Evolutionary conservation across 208 protist species (phyloP).

Genomic region (Polymyxa betae): DNA sequence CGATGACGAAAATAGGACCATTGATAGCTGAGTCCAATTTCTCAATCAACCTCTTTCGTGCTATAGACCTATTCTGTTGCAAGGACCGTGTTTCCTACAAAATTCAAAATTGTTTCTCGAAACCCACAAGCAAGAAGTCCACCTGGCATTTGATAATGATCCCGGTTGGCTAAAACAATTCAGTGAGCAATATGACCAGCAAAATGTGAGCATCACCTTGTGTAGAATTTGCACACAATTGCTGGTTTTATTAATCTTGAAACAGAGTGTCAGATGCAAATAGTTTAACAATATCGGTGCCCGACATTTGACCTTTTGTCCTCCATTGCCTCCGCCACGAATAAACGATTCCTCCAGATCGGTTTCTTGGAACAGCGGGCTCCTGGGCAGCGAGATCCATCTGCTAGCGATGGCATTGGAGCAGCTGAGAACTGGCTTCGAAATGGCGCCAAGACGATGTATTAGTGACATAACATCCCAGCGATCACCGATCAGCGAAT

Average conservation of each 20-base stretch:
- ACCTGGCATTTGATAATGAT: slow-evolving; percentile 30
- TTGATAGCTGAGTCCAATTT: neutral
- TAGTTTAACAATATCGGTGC: neutral
- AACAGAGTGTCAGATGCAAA: neutral
- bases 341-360: slow-evolving; percentile 31
- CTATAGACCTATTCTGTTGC: slow-evolving; percentile 20
- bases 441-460: no score
- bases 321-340: slow-evolving; percentile 7
- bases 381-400: no score
- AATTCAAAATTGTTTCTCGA: neutral
- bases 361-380: no score
- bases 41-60: neutral
- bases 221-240: slow-evolving; percentile 22
- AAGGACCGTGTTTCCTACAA: slow-evolving; percentile 7
- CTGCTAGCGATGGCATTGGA: no score
- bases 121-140: neutral
- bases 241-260: slow-evolving; percentile 45
- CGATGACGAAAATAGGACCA: neutral
- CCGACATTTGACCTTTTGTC: slow-evolving; percentile 11
- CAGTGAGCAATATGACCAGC: neutral
- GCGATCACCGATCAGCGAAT: no score
- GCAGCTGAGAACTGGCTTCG: no score
- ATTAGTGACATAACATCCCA: no score
- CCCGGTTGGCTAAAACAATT: slow-evolving; percentile 6
- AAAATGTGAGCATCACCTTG: neutral